Evolutionary conservation across 176 grass and related monocot species (phyloP), one percentile per base, ranked within the genome.

Genomic region (Eleusine coracana): DNA sequence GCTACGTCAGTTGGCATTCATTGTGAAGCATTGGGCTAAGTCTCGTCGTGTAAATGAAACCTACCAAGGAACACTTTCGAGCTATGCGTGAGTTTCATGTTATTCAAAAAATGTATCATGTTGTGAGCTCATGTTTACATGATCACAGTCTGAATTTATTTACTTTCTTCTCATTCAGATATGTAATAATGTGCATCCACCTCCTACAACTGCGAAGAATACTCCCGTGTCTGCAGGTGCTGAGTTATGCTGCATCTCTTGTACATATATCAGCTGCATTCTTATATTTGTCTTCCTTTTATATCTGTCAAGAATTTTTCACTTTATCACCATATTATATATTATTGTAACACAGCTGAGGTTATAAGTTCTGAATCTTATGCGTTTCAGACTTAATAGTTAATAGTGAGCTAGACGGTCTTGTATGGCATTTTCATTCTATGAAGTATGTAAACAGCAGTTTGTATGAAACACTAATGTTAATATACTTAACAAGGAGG

Each of bases 151-250:
- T 76, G 25, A 77, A 75, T 40, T 45, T 70, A 31, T 61, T 86
- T 84, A 5, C 64, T 55, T 74, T 81, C 67, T 84, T 64, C 66
- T 59, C 48, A 62, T 83, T 80, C 91, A 98, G 93, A 31, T 98
- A 98, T 88, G 96, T 98, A 56, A 91, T 98, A 82, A 98, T 98
- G 96, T 98, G 96, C 83, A 95, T 98, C 82, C 89, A 98, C 74
- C 87, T 91, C 78, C 84, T 98, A 65, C 93, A 98, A 87, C 89
- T 82, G 38, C 89, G 85, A 74, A 85, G 87, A 80, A 93, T 98
- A 95, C 93, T 98, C 70, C 96, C 96, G 73, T 98, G 96, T 87
- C 84, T 98, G 84, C 96, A 98, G 93, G 93, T 98, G 89, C 23
- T 75, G n/a, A 71, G 60, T 81, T 20, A 10, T 77, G 77, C 8